phyloP scores from a whole-genome alignment of 805 yeast genomes.

The Saturnispora quitensis region DNA sequence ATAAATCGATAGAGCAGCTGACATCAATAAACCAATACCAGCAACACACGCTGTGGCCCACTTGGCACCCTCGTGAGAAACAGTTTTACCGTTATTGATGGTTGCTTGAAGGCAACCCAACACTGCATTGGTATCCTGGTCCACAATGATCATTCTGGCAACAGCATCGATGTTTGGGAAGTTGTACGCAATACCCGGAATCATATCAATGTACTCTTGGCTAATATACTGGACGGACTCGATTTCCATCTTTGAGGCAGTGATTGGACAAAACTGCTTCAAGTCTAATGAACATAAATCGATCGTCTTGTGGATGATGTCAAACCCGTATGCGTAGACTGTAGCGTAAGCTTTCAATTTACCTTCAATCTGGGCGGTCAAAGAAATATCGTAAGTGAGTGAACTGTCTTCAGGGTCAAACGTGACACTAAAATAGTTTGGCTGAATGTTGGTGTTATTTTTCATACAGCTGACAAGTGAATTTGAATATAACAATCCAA shows the following conservation, averaged over 20 bases:
- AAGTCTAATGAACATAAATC: slow-evolving; percentile 61
- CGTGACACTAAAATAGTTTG: slow-evolving; percentile 63
- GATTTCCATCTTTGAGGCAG: slow-evolving; percentile 72
- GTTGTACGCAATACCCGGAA: slow-evolving; percentile 79
- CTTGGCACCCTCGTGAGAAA: slow-evolving; percentile 69
- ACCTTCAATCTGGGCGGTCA: slow-evolving; percentile 59
- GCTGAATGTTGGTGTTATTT: slow-evolving; percentile 58
- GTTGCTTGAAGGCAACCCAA: slow-evolving; percentile 71
- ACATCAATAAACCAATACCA: slow-evolving; percentile 74
- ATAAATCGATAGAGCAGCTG: slow-evolving; percentile 74
- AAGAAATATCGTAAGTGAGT: slow-evolving; percentile 57
- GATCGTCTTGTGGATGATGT: slow-evolving; percentile 46
- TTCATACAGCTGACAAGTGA: slow-evolving; percentile 86
- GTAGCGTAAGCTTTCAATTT: slow-evolving; percentile 60
- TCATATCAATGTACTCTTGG: slow-evolving; percentile 36
- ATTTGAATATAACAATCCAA: slow-evolving; percentile 44
- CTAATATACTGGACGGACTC: slow-evolving; percentile 59
- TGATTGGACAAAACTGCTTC: slow-evolving; percentile 86
- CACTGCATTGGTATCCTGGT: slow-evolving; percentile 27
- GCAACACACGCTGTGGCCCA: slow-evolving; percentile 93
- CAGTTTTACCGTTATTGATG: slow-evolving; percentile 71
- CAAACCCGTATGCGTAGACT: slow-evolving; percentile 82
- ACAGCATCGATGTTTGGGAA: slow-evolving; percentile 86
- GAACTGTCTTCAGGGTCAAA: slow-evolving; percentile 67
- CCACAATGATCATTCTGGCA: slow-evolving; percentile 43